phyloP scores from a whole-genome alignment of 257 asterid species.

The Przewalskia tangutica region DNA sequence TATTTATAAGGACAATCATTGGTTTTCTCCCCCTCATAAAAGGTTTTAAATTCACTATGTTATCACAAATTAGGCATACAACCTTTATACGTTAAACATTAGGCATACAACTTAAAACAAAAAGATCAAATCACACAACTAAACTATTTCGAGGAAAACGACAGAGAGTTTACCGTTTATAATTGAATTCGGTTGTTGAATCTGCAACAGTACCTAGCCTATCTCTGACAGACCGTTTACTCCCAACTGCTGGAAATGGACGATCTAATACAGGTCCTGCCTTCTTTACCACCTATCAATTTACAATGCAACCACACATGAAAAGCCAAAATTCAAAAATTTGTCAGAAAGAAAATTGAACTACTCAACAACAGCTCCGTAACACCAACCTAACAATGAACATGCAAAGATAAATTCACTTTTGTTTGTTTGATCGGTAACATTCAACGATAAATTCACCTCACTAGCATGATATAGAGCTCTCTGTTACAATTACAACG shows the following conservation, averaged over 20 bases:
- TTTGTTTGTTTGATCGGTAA: not conserved
- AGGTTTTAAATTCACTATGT: not conserved
- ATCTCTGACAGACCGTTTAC: slow-evolving; percentile 65
- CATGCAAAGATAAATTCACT: not conserved
- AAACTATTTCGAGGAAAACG: not conserved
- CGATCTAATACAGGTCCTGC: slow-evolving; percentile 29
- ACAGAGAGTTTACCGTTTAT: slow-evolving; percentile 47
- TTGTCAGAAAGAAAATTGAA: not conserved
- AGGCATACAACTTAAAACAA: not conserved
- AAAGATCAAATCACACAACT: not conserved
- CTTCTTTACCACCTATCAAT: slow-evolving; percentile 64
- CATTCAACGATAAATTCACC: not conserved
- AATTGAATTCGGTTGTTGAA: slow-evolving; percentile 25
- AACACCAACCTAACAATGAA: not conserved
- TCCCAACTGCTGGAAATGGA: slow-evolving; percentile 35
- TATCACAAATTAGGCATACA: not conserved
- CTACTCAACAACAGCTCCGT: not conserved
- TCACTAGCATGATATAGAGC: not conserved
- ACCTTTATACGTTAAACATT: not conserved
- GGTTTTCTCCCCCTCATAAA: not conserved
- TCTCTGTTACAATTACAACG: not conserved
- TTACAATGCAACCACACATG: not conserved
- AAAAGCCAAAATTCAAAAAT: not conserved
- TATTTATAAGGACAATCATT: not conserved
- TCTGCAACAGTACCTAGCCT: slow-evolving; percentile 69